Evolutionary conservation across 2,329 filamentous ascomycete species (phyloP).

Genomic region (Ophiostoma piceae): DNA sequence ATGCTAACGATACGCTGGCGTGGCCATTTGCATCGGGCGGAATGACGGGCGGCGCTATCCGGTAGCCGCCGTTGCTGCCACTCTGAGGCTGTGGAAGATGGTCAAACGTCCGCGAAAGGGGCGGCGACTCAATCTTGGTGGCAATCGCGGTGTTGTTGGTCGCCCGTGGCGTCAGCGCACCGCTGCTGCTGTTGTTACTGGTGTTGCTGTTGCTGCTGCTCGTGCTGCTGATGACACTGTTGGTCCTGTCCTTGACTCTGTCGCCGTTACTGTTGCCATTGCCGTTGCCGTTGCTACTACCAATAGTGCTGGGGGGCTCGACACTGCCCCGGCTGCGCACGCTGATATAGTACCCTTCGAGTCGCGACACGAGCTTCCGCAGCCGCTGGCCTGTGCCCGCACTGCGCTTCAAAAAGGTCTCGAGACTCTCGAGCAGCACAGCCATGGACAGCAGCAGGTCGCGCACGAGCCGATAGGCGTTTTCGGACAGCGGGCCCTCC

Average conservation of each 20-base stretch:
- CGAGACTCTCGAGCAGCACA: constrained; percentile 30
- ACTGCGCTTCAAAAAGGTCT: constrained; percentile 24
- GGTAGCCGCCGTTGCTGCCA: neutral
- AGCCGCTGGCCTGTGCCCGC: constrained; percentile 24
- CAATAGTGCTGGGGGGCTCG: neutral
- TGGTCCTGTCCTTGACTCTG: neutral
- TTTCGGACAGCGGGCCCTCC: constrained; percentile 33
- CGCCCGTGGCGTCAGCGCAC: neutral
- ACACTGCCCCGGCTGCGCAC: constrained; percentile 12
- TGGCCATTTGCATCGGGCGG: neutral
- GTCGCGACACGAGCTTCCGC: constrained; percentile 23
- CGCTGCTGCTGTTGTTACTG: neutral
- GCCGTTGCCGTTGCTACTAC: neutral
- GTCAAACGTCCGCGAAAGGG: neutral
- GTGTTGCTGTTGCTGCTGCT: constrained; percentile 1
- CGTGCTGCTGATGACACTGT: neutral
- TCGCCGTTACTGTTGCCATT: neutral
- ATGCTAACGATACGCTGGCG: neutral
- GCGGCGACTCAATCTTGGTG: constrained; percentile 4
- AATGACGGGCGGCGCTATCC: neutral
- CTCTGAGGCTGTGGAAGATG: neutral
- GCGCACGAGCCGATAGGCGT: constrained; percentile 31
- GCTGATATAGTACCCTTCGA: constrained; percentile 24
- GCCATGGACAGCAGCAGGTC: constrained; percentile 34
- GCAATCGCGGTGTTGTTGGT: neutral